Percentiles rank a stretch among this genome's conserved stretches.
Evolutionary conservation across 129 eudicot genomes (phyloP).

Genomic region (Saposhnikovia divaricata): DNA sequence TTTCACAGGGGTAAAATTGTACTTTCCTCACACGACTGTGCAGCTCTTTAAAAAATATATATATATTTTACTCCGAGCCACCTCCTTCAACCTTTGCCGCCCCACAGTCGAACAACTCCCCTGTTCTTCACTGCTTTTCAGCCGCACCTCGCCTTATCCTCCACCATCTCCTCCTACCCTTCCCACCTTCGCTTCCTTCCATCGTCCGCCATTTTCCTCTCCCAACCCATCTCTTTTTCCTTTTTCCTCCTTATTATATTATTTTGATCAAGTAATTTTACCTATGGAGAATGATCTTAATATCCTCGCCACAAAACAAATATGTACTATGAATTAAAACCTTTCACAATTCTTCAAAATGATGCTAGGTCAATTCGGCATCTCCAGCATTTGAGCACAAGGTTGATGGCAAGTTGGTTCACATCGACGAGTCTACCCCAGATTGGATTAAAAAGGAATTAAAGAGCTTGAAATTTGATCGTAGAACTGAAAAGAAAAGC

Average conservation of each 20-base stretch:
- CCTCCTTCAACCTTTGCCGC: too few species aligned
- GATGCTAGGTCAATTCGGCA: conserved; percentile 1
- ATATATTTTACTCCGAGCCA: too few species aligned
- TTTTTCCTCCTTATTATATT: background rate
- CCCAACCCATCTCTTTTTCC: too few species aligned
- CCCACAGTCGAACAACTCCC: too few species aligned
- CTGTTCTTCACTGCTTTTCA: too few species aligned
- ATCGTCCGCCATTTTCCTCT: too few species aligned
- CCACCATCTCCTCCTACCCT: too few species aligned
- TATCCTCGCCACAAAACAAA: background rate
- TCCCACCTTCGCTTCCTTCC: too few species aligned
- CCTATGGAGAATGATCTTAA: background rate
- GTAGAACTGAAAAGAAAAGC: conserved; percentile 14
- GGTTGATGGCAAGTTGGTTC: conserved; percentile 11
- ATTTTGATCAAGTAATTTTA: background rate
- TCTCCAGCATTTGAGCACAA: conserved; percentile 19
- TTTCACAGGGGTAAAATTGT: too few species aligned
- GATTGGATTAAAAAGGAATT: conserved; percentile 18
- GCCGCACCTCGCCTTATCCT: too few species aligned
- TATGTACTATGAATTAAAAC: background rate
- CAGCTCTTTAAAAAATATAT: too few species aligned
- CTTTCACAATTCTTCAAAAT: background rate
- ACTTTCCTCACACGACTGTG: too few species aligned
- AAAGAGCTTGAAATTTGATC: conserved; percentile 9
- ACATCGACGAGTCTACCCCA: conserved; percentile 20